These are phyloP conservation scores for Hypoxylon perforatum DNA, from an alignment of 495 filamentous ascomycete species.

Conservation along the genomic window DNA sequence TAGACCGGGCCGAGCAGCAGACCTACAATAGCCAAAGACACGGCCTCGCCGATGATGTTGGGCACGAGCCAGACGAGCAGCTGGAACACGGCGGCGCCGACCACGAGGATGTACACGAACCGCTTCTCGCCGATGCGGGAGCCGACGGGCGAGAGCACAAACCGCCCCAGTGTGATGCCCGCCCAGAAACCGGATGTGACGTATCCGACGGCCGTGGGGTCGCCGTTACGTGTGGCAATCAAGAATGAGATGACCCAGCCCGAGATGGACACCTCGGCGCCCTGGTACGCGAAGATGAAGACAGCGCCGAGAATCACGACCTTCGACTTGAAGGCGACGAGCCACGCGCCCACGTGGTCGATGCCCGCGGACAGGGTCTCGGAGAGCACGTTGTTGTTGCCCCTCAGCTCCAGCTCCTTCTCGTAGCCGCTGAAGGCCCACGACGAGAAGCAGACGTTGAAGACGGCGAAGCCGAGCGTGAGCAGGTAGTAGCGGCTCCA, in stretches of 20 bases:
- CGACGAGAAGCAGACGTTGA: constrained; percentile 60
- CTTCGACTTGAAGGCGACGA: constrained; percentile 62
- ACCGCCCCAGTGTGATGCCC: constrained; percentile 79
- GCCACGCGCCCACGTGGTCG: constrained; percentile 45
- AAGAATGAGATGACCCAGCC: constrained; percentile 87
- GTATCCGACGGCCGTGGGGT: constrained; percentile 76
- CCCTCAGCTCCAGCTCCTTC: constrained; percentile 49
- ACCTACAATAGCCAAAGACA: constrained; percentile 77
- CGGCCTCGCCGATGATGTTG: constrained; percentile 74
- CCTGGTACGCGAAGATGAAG: constrained; percentile 86
- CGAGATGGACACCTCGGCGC: constrained; percentile 80
- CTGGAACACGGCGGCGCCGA: constrained; percentile 72
- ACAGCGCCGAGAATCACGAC: constrained; percentile 75
- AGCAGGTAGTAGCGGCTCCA: constrained; percentile 75
- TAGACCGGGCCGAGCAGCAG: constrained; percentile 82
- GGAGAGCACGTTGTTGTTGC: constrained; percentile 9
- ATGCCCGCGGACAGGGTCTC: constrained; percentile 11
- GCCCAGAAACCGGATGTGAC: constrained; percentile 88
- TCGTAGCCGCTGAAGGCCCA: constrained; percentile 71
- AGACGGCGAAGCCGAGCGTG: constrained; percentile 58
- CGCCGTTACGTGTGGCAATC: constrained; percentile 73
- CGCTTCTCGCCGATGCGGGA: constrained; percentile 73
- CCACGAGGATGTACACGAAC: constrained; percentile 69
- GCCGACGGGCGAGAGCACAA: constrained; percentile 71
- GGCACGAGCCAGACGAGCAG: constrained; percentile 80